Evolutionary conservation across 805 yeast species (phyloP), one percentile per base, ranked within the genome.

Genomic region (Sugiyamaella americana): DNA sequence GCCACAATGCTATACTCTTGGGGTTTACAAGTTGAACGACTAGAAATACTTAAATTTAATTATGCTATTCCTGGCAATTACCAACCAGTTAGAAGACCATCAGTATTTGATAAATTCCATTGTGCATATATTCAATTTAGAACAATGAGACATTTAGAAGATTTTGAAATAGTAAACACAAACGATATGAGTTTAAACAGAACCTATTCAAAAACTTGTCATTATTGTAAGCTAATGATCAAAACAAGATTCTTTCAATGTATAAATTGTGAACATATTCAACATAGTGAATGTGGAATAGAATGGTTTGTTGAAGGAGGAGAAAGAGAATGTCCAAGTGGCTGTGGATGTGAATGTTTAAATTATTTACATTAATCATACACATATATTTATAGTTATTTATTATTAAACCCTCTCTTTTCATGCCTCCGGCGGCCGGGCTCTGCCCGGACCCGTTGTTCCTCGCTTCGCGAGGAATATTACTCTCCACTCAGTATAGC

Each of bases 1-100:
- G 88, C 96, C 0, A 76, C 82, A 17, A 72, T 89, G 59, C 68
- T 89, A 11, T 85, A 76, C 57, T 64, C 75, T 29, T 91, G 97
- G 97, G 94, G 93, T 0, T 69, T 88, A 17, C 84, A 88, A 0
- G 74, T 84, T n/a, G 78, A 82, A 52, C 66, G 96, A 37, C 79
- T 86, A 23, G 89, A 89, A 57, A 75, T 89, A 8, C 62, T 87
- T 47, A 87, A 89, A 64, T 76, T 78, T 67, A 83, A 82, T 56
- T 74, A 73, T 26, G 11, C 50, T n/a, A n/a, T 26, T 8, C 32
- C 32, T 8, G 44, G 23, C 16, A 17, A 17, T 11, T 34, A 17
- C 6, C 30, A 37, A 10, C 35, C 50, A 19, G 40, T 32, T 6
- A 29, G 21, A 40, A 49, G 44, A 20, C 51, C 51, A 19, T 42